Base-by-base conservation (phyloP, 2,329 filamentous ascomycete genomes). In the Aureobasidium sp. region DNA sequence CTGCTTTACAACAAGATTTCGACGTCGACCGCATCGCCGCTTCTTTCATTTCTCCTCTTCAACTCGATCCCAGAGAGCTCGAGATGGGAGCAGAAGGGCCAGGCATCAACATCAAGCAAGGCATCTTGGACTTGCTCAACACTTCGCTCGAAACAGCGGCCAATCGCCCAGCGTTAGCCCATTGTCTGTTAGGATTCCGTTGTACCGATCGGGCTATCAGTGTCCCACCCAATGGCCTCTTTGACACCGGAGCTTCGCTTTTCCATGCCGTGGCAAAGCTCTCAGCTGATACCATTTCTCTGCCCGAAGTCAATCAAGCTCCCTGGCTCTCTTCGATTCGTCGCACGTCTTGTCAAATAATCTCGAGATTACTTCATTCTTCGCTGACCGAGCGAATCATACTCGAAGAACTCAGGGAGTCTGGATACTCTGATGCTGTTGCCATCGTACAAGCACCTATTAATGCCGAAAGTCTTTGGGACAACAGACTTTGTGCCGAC, bases 141-240 rank as follows among this genome's bases (percentile, higher is more conserved):
- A 84, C 86, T 60, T 96, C 90, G 70, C 80, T 99, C 3, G 82
- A 83, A 59, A 85, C 88, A 37, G 88, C 87, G 29, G 86, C 89
- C 1, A 83, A 88, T 67, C 84, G 86, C 67, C 92, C 94, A 5
- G 95, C 88, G 2, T 87, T 99, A 66, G 94, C 93, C 0, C 95
- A 99, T 73, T 81, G 96, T 49, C 79, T 99, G 2, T 84, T 99
- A 5, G 94, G 94, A 0, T 97, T 99, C 72, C 83, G 83, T 61
- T 95, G 91, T 68, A 84, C 86, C 47, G 83, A 87, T 39, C 86
- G 86, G 64, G 82, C 82, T 10, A 78, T 97, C 2, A 85, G 85
- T 29, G 77, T 94, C 36, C 81, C 88, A 55, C 76, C 85, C 1
- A 83, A 86, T 32, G 83, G 91, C 52, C 75, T 88, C 2, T 95